phyloP scores from a whole-genome alignment of 2,329 filamentous ascomycete genomes.

The Biscogniauxia marginata region DNA sequence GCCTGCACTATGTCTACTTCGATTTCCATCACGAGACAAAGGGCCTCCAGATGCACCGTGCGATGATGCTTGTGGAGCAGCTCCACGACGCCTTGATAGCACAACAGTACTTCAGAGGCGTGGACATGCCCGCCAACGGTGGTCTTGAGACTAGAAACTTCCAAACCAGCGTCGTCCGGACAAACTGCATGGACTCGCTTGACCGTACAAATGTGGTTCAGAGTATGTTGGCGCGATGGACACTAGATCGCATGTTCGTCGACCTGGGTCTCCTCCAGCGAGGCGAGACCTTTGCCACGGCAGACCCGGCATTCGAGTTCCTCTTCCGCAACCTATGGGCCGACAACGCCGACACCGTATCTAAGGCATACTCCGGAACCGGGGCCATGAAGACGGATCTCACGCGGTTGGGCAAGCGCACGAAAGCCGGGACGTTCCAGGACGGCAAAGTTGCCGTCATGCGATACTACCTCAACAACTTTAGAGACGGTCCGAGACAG shows the following conservation, averaged over 20 bases:
- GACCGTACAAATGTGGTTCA: constrained; percentile 98
- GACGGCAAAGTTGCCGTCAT: constrained; percentile 87
- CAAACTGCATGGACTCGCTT: constrained; percentile 99
- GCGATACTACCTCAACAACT: constrained; percentile 91
- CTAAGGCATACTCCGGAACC: constrained; percentile 88
- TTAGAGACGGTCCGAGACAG: constrained; percentile 87
- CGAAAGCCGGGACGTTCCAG: constrained; percentile 78
- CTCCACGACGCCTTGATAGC: constrained; percentile 72
- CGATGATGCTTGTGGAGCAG: constrained; percentile 80
- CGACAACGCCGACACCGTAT: constrained; percentile 95
- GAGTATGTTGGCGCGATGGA: constrained; percentile 90
- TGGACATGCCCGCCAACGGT: constrained; percentile 77
- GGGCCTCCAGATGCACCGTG: constrained; percentile 88
- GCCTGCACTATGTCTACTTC: constrained; percentile 94
- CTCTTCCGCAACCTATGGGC: constrained; percentile 98
- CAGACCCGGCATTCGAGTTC: constrained; percentile 79
- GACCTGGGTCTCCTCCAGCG: constrained; percentile 77
- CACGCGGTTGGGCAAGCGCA: constrained; percentile 88
- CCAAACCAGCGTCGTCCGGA: constrained; percentile 89
- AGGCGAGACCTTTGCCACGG: constrained; percentile 72
- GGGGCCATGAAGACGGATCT: constrained; percentile 98
- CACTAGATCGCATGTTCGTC: constrained; percentile 82
- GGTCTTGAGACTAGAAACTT: constrained; percentile 75
- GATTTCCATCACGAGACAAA: constrained; percentile 99
- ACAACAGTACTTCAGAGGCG: constrained; percentile 89